Percentiles rank a stretch among this genome's conserved stretches.
These are phyloP conservation scores for Xylaria polymorpha DNA, from an alignment of 2,329 filamentous ascomycete genomes.

Conservation along the genomic window DNA sequence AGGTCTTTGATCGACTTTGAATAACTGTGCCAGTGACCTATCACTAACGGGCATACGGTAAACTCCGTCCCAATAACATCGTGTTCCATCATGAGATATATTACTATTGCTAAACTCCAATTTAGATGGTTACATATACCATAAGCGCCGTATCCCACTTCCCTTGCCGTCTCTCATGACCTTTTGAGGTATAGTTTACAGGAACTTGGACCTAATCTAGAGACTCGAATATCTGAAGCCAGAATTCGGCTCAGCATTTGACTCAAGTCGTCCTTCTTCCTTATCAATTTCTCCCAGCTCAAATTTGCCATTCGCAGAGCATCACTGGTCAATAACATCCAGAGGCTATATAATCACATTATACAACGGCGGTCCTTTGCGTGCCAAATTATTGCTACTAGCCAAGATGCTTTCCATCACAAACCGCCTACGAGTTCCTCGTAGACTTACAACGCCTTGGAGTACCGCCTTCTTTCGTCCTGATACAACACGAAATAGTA, in stretches of 20 bases:
- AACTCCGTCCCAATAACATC: too few relatives aligned
- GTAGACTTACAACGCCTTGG: background rate
- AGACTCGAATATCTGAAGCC: background rate
- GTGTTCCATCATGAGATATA: background rate
- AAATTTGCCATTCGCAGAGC: background rate
- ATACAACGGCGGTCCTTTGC: background rate
- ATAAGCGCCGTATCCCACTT: background rate
- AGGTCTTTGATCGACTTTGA: background rate
- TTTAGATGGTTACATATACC: background rate
- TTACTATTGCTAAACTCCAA: background rate
- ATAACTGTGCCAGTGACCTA: too few relatives aligned
- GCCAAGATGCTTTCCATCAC: slow-evolving; percentile 13
- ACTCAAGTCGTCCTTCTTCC: background rate
- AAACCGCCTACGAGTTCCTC: background rate
- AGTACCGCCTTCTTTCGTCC: background rate
- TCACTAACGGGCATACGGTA: background rate
- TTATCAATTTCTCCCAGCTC: too few relatives aligned
- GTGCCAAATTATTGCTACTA: background rate
- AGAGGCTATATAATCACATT: background rate
- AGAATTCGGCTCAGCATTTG: background rate
- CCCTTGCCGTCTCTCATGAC: background rate
- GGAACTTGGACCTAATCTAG: background rate
- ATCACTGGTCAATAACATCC: background rate
- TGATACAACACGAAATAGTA: background rate
- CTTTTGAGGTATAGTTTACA: background rate